Evolutionary conservation across 306 rosid species (phyloP).

Genomic region (Pyrus communis): DNA sequence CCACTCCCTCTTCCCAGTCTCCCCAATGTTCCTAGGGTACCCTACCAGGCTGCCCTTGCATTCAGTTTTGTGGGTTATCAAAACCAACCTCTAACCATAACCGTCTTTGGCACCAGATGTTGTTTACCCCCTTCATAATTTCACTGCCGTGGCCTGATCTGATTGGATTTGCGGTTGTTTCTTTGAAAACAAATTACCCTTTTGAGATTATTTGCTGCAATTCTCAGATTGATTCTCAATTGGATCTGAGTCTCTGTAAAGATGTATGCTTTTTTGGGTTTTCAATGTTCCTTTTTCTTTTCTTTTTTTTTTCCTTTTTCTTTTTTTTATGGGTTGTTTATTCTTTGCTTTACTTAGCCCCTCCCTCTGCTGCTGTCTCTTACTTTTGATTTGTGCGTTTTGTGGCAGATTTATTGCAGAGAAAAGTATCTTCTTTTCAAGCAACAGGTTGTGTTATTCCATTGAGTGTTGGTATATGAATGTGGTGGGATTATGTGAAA

Average conservation of each 20-base stretch:
- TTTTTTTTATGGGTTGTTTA: conserved; percentile 36
- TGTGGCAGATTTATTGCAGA: conserved; percentile 65
- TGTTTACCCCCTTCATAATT: neutral
- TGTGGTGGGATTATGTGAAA: neutral
- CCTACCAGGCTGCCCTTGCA: conserved; percentile 4
- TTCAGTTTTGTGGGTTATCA: conserved; percentile 30
- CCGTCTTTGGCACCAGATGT: conserved; percentile 17
- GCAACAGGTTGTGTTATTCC: neutral
- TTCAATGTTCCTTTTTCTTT: neutral
- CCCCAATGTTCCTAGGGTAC: conserved; percentile 28
- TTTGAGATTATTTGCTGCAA: neutral
- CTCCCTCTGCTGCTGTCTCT: neutral
- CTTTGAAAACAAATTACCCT: conserved; percentile 16
- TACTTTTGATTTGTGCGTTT: conserved; percentile 35
- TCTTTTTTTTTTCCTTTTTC: conserved; percentile 1
- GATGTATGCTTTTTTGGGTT: conserved; percentile 38
- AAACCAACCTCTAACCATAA: conserved; percentile 31
- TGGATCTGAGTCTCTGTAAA: conserved; percentile 69
- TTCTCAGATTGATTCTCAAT: conserved; percentile 17
- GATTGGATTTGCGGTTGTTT: conserved; percentile 38
- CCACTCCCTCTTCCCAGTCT: conserved; percentile 10
- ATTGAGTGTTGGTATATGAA: neutral
- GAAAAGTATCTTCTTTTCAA: conserved; percentile 67
- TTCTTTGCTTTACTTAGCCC: conserved; percentile 32
- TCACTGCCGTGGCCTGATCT: conserved; percentile 33